phyloP scores from a whole-genome alignment of 495 filamentous ascomycete species.

The Neurospora sp. region DNA sequence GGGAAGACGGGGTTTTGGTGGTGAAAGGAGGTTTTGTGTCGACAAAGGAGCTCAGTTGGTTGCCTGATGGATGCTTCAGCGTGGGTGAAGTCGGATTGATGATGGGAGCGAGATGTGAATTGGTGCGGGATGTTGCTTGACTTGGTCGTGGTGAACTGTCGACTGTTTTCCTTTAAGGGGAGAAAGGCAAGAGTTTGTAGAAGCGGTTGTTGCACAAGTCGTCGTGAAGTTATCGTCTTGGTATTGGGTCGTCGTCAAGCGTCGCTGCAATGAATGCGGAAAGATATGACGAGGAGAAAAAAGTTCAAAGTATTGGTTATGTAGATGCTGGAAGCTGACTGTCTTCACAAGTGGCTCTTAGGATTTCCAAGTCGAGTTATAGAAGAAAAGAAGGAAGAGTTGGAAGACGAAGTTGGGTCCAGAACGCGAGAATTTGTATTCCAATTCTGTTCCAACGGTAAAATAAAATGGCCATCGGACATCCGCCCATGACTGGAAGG shows the following conservation, averaged over 20 bases:
- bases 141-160: neutral
- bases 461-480: neutral
- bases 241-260: neutral
- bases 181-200: neutral
- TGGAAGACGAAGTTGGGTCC: neutral
- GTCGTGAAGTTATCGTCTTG: neutral
- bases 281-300: neutral
- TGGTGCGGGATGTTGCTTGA: neutral
- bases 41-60: neutral
- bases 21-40: neutral
- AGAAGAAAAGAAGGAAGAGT: neutral
- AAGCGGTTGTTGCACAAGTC: neutral
- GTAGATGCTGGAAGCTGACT: too few species aligned
- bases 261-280: accelerated
- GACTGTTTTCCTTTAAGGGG: neutral
- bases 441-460: neutral
- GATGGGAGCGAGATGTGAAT: neutral
- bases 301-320: too few species aligned
- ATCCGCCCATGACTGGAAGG: neutral
- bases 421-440: neutral
- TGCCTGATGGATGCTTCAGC: neutral
- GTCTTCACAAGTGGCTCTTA: too few species aligned
- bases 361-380: too few species aligned
- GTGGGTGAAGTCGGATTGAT: neutral
- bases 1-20: too few species aligned